Evolutionary conservation across 2,329 filamentous ascomycete genomes (phyloP), one percentile per base, ranked within the genome.

Genomic region (Colletotrichum kahawae): DNA sequence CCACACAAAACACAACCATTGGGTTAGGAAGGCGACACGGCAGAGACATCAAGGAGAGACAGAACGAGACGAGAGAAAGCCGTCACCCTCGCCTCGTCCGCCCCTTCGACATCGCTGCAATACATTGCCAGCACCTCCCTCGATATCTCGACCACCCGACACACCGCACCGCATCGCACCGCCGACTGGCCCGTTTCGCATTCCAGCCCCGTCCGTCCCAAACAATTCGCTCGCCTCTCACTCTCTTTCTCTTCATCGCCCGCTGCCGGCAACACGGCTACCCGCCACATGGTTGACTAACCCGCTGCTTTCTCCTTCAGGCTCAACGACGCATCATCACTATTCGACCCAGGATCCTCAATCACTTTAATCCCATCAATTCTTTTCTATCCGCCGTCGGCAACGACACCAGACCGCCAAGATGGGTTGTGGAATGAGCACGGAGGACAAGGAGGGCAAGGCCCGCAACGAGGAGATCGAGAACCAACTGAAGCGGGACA

Each of bases 401-500:
- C 21, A 76, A 71, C 59, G 62, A 77, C 70, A 71, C 33, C 48
- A 79, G 76, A 81, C 85, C 87, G 89, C 85, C 93, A 95, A 90
- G 82, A 99, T 99, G 97, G 97, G 97, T 93, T 99, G 97, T 87
- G 96, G 96, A 88, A 98, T 98, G 95, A 98, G 96, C 87, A 98
- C 97, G 84, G 97, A 98, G 90, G 97, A 98, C 89, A 98, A 98
- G 94, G 97, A 98, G 95, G 96, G 97, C 89, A 98, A 98, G 95
- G 95, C 95, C 90, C 94, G 97, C 82, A 98, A 99, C 86, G 97
- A 99, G 91, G 96, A 98, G 92, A 99, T 99, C 84, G 97, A 99
- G 89, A 98, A 98, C 86, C 96, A 98, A 90, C 90, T 98, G 84
- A 98, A 98, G 92, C 92, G 95, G 86, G 97, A 99, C 85, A 97